Percentiles rank a stretch among this genome's conserved stretches.
Evolutionary conservation across 2,329 filamentous ascomycete genomes (phyloP).

Genomic region (Neopestalotiopsis rosae): DNA sequence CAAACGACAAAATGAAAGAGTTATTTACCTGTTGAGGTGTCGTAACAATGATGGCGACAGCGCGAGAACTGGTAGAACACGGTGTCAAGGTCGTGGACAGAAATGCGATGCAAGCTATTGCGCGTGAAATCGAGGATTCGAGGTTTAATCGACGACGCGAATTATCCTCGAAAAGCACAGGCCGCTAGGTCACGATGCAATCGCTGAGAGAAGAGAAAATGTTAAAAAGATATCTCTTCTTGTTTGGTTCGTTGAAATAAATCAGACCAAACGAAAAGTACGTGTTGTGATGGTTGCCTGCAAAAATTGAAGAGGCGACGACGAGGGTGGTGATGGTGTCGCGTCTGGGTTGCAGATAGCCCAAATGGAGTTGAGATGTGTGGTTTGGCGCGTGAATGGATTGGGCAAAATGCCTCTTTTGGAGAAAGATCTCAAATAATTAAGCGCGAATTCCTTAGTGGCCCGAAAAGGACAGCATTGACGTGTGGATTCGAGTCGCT

Average conservation of each 20-base stretch:
- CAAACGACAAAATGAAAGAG: neutral
- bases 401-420: conserved; percentile 29
- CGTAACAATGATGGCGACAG: neutral
- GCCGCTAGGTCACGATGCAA: neutral
- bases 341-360: conserved; percentile 25
- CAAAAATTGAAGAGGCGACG: conserved; percentile 18
- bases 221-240: neutral
- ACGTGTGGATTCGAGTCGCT: conserved; percentile 10
- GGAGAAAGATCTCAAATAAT: conserved; percentile 27
- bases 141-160: neutral
- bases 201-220: neutral
- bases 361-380: conserved; percentile 24
- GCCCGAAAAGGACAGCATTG: conserved; percentile 10
- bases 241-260: conserved; percentile 32
- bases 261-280: conserved; percentile 29
- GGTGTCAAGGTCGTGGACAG: conserved; percentile 2
- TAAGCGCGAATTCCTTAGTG: conserved; percentile 12
- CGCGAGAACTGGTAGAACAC: conserved; percentile 13
- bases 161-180: neutral
- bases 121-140: neutral
- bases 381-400: conserved; percentile 26
- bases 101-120: conserved; percentile 14
- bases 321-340: conserved; percentile 19
- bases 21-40: neutral
- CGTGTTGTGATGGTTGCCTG: neutral